Evolutionary conservation across 306 rosid species (phyloP).

Genomic region (Sphenostylis stenocarpa): DNA sequence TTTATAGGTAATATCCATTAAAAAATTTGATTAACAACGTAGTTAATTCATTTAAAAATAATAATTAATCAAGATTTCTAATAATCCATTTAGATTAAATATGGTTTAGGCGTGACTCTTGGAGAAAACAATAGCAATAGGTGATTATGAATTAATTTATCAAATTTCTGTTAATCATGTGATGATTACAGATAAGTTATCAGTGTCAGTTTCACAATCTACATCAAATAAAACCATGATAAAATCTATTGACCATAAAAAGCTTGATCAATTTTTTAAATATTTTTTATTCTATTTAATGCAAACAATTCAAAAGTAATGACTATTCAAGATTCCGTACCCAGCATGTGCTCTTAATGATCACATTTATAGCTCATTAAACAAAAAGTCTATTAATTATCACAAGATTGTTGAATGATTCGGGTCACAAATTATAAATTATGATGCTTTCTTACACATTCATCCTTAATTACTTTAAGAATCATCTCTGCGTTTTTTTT

Average conservation of each 20-base stretch:
- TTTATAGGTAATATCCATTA: no score
- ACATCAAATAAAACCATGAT: background rate
- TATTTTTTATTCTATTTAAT: background rate
- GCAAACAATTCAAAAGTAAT: background rate
- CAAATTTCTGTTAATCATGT: background rate
- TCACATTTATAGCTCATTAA: slow-evolving; percentile 16
- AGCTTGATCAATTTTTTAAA: background rate
- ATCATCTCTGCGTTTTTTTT: background rate
- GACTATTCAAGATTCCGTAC: slow-evolving; percentile 8
- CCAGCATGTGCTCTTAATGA: slow-evolving; percentile 28
- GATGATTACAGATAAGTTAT: background rate
- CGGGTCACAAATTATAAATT: background rate
- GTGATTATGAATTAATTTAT: background rate
- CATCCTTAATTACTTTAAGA: background rate
- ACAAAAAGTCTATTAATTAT: slow-evolving; percentile 23
- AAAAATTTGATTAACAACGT: no score
- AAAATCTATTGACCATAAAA: background rate
- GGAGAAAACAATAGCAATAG: background rate
- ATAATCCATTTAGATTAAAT: background rate
- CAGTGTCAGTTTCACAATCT: background rate
- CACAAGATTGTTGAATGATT: slow-evolving; percentile 22
- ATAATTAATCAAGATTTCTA: background rate
- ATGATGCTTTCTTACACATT: background rate
- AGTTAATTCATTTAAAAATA: no score
- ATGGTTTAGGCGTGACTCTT: background rate